Conservation (phyloP, 129 eudicot genomes). For the Chrysanthemum seticuspe region DNA sequence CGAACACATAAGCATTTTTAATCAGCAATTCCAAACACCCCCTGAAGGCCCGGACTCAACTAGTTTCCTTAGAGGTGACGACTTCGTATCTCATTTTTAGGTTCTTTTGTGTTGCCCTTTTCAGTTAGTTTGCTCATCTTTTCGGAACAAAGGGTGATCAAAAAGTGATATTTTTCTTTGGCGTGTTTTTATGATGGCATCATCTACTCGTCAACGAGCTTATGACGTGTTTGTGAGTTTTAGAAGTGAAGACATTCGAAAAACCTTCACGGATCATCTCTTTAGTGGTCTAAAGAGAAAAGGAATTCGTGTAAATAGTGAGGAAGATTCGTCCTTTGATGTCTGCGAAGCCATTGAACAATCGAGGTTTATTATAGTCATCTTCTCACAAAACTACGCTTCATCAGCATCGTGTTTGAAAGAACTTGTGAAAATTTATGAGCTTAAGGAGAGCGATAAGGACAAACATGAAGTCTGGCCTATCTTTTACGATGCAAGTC, state of each 20-base stretch:
- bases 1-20: no score
- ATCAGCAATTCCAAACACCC: no score
- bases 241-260: slow-evolving; percentile 29
- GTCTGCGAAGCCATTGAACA: slow-evolving; percentile 29
- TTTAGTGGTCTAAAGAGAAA: slow-evolving; percentile 22
- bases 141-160: no score
- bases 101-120: no score
- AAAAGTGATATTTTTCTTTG: no score
- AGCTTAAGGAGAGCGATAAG: slow-evolving; percentile 30
- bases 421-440: slow-evolving; percentile 38
- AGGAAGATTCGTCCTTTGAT: slow-evolving; percentile 25
- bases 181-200: slow-evolving; percentile 1
- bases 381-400: slow-evolving; percentile 43
- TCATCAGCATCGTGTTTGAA: slow-evolving; percentile 38
- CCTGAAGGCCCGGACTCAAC: no score
- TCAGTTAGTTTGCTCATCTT: no score
- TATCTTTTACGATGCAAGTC: slow-evolving; percentile 39
- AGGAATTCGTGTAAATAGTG: slow-evolving; percentile 31
- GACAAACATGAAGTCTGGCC: slow-evolving; percentile 33
- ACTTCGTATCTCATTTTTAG: no score
- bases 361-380: slow-evolving; percentile 32
- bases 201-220: slow-evolving; percentile 21
- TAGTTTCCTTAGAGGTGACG: no score
- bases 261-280: slow-evolving; percentile 39
- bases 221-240: slow-evolving; percentile 37